Percentiles rank a stretch among this genome's conserved stretches.
phyloP scores from a whole-genome alignment of 768 basidiomycete genomes.

The Termitomyces eurrhizus region DNA sequence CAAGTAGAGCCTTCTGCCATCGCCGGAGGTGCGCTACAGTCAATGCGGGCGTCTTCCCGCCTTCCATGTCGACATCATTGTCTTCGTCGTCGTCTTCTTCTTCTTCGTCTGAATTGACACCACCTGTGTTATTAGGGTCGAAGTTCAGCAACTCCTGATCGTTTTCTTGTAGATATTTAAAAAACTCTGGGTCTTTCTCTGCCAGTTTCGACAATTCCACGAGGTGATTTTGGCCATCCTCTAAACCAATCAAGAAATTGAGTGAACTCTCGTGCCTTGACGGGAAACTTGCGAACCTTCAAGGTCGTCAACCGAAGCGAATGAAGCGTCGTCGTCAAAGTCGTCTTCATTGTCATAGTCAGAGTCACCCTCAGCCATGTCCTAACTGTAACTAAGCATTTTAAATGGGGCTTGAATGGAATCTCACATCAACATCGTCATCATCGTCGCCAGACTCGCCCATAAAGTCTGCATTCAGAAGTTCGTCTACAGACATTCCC shows the following conservation, averaged over 20 bases:
- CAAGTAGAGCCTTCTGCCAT: slow-evolving; percentile 89
- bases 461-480: slow-evolving; percentile 73
- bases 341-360: slow-evolving; percentile 35
- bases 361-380: slow-evolving; percentile 22
- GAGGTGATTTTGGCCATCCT: slow-evolving; percentile 72
- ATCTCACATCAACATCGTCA: slow-evolving; percentile 21
- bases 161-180: slow-evolving; percentile 95
- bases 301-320: slow-evolving; percentile 75
- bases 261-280: not conserved
- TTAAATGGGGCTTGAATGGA: not conserved
- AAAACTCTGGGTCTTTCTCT: slow-evolving; percentile 98
- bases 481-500: slow-evolving; percentile 71
- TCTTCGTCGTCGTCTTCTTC: slow-evolving; percentile 43
- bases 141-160: slow-evolving; percentile 90
- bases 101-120: slow-evolving; percentile 40
- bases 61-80: slow-evolving; percentile 43
- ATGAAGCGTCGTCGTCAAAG: slow-evolving; percentile 56
- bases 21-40: slow-evolving; percentile 65
- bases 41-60: slow-evolving; percentile 51
- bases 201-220: slow-evolving; percentile 83
- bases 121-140: slow-evolving; percentile 38
- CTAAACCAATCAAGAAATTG: slow-evolving; percentile 27
- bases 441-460: slow-evolving; percentile 52
- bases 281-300: slow-evolving; percentile 46
- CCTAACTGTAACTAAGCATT: slow-evolving; percentile 14